Evolutionary conservation across 768 basidiomycete species (phyloP).

Genomic region (Lactarius sanguifluus): DNA sequence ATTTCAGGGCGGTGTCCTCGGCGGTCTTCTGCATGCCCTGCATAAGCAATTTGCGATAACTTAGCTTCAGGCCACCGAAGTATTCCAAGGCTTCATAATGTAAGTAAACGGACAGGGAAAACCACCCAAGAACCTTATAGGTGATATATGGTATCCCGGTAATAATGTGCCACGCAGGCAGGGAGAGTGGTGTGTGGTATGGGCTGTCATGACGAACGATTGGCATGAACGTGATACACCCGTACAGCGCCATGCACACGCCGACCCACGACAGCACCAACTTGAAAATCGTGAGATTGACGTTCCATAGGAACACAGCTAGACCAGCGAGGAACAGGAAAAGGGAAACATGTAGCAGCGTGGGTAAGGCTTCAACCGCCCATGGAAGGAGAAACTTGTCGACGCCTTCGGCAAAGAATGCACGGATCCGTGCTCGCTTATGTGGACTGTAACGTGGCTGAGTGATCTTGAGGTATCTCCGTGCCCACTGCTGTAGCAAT

Average conservation of each 20-base stretch:
- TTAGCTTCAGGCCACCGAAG: no score
- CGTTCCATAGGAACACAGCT: background rate
- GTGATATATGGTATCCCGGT: background rate
- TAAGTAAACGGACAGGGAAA: no score
- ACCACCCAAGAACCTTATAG: background rate
- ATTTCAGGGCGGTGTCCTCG: no score
- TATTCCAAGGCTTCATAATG: no score
- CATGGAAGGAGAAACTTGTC: background rate
- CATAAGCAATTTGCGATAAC: no score
- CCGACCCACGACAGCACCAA: no score
- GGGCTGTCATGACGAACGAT: no score
- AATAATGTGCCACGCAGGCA: background rate
- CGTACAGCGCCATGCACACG: no score
- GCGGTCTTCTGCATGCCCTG: no score
- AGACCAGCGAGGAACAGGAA: background rate
- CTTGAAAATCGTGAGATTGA: background rate
- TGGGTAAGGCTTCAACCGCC: background rate
- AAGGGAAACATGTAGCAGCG: background rate
- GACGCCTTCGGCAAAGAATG: background rate
- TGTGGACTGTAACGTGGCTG: background rate
- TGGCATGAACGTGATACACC: no score
- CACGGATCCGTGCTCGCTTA: background rate
- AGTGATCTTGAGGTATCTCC: background rate
- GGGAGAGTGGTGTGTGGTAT: no score
- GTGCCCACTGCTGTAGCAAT: background rate